These are phyloP conservation scores for Yamadazyma buinensis DNA, from an alignment of 1,139 yeast genomes.

Conservation along the genomic window DNA sequence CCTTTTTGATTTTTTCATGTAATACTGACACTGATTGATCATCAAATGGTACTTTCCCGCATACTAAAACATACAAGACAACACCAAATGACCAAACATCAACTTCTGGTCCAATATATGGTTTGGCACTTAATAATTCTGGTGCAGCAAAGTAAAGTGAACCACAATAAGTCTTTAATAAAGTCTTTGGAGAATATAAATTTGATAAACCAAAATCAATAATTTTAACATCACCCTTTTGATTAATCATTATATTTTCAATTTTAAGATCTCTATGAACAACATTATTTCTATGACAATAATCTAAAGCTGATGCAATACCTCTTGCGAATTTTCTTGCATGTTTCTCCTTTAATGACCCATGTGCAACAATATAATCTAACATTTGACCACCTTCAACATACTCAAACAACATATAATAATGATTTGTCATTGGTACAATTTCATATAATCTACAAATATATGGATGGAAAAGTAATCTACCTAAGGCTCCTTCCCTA, in stretches of 20 bases:
- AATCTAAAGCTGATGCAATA: slow-evolving; percentile 91
- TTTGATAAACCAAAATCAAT: slow-evolving; percentile 96
- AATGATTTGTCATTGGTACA: slow-evolving; percentile 95
- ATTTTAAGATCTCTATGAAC: slow-evolving; percentile 96
- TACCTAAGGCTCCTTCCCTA: slow-evolving; percentile 92
- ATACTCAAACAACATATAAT: slow-evolving; percentile 94
- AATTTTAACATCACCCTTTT: slow-evolving; percentile 89
- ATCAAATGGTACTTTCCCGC: slow-evolving; percentile 98
- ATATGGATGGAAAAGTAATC: slow-evolving; percentile 85
- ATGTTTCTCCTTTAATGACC: slow-evolving; percentile 87
- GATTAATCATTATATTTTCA: slow-evolving; percentile 92
- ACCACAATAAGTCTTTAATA: slow-evolving; percentile 94
- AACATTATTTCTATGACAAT: slow-evolving; percentile 88
- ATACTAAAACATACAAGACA: slow-evolving; percentile 86
- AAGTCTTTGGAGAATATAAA: slow-evolving; percentile 65
- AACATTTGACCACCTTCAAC: slow-evolving; percentile 98
- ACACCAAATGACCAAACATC: slow-evolving; percentile 99
- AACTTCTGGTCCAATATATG: slow-evolving; percentile 94
- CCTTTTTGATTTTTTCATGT: slow-evolving; percentile 92
- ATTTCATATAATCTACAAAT: slow-evolving; percentile 91
- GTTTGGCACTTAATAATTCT: slow-evolving; percentile 85
- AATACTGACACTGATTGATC: slow-evolving; percentile 90
- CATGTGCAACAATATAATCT: slow-evolving; percentile 96
- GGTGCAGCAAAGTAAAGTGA: slow-evolving; percentile 98
- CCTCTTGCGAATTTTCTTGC: slow-evolving; percentile 96